These are phyloP conservation scores for Nicotiana rustica DNA, from an alignment of 305 asterid genomes.

Conservation along the genomic window DNA sequence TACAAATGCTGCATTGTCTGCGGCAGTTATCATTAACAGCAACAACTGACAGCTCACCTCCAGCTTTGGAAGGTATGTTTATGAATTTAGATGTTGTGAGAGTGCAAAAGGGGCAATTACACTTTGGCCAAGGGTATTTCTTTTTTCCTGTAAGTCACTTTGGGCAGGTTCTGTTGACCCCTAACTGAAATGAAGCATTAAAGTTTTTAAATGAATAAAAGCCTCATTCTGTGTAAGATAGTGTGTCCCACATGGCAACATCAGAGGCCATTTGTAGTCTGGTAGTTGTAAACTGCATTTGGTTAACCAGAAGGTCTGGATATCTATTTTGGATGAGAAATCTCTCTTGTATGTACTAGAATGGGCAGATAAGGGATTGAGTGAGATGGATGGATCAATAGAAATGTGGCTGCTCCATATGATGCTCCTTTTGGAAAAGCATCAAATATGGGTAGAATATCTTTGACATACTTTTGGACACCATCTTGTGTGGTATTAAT, in stretches of 20 bases:
- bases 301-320: background rate
- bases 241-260: background rate
- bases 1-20: constrained; percentile 66
- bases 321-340: background rate
- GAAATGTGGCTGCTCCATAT: constrained; percentile 13
- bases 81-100: background rate
- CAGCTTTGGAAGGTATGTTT: constrained; percentile 62
- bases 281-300: background rate
- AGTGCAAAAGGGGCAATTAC: background rate
- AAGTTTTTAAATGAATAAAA: background rate
- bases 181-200: background rate
- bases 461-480: background rate
- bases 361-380: background rate
- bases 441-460: constrained; percentile 8
- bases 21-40: constrained; percentile 51
- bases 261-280: background rate
- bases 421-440: background rate
- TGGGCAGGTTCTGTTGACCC: background rate
- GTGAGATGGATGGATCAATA: background rate
- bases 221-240: background rate
- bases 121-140: constrained; percentile 21
- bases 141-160: background rate
- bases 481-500: background rate
- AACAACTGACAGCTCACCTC: constrained; percentile 51
- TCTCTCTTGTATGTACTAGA: background rate